These are phyloP conservation scores for Alternaria ventricosa DNA, from an alignment of 2,329 filamentous ascomycete genomes.

Conservation along the genomic window DNA sequence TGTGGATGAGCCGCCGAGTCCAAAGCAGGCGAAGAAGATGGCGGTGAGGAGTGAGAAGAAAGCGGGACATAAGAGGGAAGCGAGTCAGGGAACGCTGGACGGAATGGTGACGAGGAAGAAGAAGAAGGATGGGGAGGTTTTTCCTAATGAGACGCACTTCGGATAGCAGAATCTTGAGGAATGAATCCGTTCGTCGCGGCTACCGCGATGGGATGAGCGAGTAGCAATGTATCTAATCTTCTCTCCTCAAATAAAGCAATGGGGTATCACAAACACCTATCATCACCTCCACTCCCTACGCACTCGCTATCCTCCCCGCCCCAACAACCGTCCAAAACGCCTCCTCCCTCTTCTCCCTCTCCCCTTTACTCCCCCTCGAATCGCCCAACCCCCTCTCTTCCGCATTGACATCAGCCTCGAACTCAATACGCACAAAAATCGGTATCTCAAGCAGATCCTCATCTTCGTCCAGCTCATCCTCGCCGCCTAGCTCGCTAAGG, in stretches of 20 bases:
- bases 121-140: conserved; percentile 29
- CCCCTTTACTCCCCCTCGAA: conserved; percentile 61
- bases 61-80: conserved; percentile 63
- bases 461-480: conserved; percentile 54
- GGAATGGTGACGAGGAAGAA: conserved; percentile 41
- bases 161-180: conserved; percentile 1
- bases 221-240: neutral
- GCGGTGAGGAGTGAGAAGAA: conserved; percentile 68
- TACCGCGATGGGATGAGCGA: neutral
- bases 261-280: conserved; percentile 29
- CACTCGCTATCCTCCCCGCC: conserved; percentile 73
- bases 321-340: conserved; percentile 96
- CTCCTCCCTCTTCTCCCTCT: conserved; percentile 80
- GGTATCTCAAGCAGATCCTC: conserved; percentile 84
- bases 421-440: conserved; percentile 90
- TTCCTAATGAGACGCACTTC: conserved; percentile 22
- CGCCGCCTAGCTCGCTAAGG: conserved; percentile 20
- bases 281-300: conserved; percentile 42
- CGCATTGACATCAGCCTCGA: conserved; percentile 76
- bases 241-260: neutral
- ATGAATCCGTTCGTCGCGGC: neutral
- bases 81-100: conserved; percentile 57
- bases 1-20: conserved; percentile 8
- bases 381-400: conserved; percentile 47
- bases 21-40: conserved; percentile 23